Evolutionary conservation across 2,329 filamentous ascomycete genomes (phyloP).

Genomic region (Colletotrichum musae): DNA sequence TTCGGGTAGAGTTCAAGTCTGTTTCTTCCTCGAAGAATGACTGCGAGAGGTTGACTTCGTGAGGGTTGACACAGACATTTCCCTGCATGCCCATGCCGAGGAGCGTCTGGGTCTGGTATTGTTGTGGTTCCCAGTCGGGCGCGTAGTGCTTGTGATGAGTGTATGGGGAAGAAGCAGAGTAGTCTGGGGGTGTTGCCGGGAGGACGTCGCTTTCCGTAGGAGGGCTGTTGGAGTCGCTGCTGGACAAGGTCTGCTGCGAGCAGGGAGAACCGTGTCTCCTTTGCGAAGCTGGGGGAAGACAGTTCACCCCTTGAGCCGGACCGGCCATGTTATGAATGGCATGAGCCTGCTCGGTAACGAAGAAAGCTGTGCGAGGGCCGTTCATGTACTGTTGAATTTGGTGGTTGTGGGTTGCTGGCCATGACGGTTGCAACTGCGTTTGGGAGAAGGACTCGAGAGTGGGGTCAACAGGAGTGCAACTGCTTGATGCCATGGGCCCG

Average conservation of each 20-base stretch:
- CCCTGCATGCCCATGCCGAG: slow-evolving; percentile 23
- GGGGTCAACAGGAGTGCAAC: slow-evolving; percentile 29
- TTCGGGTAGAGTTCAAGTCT: slow-evolving; percentile 2
- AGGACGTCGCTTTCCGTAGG: slow-evolving; percentile 56
- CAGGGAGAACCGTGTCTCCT: slow-evolving; percentile 52
- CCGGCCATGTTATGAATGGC: slow-evolving; percentile 14
- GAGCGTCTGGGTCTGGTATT: slow-evolving; percentile 21
- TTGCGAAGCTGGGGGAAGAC: slow-evolving; percentile 46
- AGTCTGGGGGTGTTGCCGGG: slow-evolving; percentile 56
- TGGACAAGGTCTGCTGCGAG: slow-evolving; percentile 55
- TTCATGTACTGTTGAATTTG: slow-evolving; percentile 37
- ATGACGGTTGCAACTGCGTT: slow-evolving; percentile 22
- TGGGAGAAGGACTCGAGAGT: slow-evolving; percentile 21
- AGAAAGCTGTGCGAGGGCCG: slow-evolving; percentile 38
- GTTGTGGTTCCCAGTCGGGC: slow-evolving; percentile 17
- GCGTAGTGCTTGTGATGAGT: slow-evolving; percentile 40
- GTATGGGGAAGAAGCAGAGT: slow-evolving; percentile 50
- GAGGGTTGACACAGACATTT: slow-evolving; percentile 36
- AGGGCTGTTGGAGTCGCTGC: slow-evolving; percentile 55
- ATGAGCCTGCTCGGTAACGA: slow-evolving; percentile 30
- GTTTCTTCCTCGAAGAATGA: slow-evolving; percentile 30
- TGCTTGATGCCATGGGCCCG: slow-evolving; percentile 1
- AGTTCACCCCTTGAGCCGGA: slow-evolving; percentile 32
- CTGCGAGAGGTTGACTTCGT: slow-evolving; percentile 39
- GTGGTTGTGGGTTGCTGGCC: slow-evolving; percentile 26